phyloP scores from a whole-genome alignment of 78 protist species.

The Ministeria vibrans region DNA sequence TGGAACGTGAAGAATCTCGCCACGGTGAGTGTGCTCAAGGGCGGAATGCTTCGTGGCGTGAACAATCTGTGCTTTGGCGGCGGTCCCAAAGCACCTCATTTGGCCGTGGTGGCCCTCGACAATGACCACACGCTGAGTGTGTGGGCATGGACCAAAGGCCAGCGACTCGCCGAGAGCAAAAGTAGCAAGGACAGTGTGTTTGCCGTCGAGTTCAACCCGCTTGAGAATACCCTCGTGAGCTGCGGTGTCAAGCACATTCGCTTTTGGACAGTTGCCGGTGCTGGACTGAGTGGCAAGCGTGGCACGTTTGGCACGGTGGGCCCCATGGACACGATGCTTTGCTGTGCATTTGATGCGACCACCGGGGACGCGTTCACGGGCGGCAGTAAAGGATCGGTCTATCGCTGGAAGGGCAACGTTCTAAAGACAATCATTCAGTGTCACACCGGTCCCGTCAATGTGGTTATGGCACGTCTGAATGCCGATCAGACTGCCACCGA shows the following conservation, averaged over 20 bases:
- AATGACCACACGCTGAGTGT: constrained; percentile 20
- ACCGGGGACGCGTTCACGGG: constrained; percentile 9
- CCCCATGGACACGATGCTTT: constrained; percentile 8
- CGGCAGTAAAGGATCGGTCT: not conserved
- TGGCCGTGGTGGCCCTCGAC: constrained; percentile 44
- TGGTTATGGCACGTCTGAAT: not conserved
- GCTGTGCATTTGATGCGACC: constrained; percentile 5
- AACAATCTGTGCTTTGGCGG: not conserved
- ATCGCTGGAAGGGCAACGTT: constrained; percentile 5
- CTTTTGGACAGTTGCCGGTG: constrained; percentile 35
- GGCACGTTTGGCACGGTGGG: constrained; percentile 8
- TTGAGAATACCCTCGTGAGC: constrained; percentile 10
- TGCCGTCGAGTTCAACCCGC: not conserved
- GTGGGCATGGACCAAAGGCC: constrained; percentile 39
- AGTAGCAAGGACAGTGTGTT: not conserved
- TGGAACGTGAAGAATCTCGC: constrained; percentile 19
- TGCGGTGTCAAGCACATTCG: constrained; percentile 33
- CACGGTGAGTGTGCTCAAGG: not conserved
- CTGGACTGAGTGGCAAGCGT: not conserved
- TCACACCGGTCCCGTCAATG: constrained; percentile 18
- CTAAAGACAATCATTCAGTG: not conserved
- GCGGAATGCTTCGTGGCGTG: constrained; percentile 19
- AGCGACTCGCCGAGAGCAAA: not conserved
- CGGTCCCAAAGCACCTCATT: constrained; percentile 14
- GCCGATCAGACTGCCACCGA: no score